Evolutionary conservation across 1,284 basidiomycete genomes (phyloP).

Genomic region (Ceratobasidium papillatum): DNA sequence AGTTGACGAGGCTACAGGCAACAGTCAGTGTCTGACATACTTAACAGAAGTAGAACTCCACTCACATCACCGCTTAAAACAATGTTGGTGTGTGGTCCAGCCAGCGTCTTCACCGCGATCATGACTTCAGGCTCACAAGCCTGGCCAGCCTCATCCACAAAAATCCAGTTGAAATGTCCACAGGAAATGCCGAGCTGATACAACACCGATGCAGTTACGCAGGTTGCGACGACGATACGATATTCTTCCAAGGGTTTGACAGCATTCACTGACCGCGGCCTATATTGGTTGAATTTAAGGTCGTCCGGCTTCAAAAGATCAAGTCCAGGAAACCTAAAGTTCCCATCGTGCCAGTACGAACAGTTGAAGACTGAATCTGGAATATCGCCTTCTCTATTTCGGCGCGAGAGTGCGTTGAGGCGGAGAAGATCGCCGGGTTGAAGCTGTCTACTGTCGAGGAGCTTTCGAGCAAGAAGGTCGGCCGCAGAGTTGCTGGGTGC

Average conservation of each 20-base stretch:
- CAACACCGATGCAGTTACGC: constrained; percentile 65
- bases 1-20: constrained; percentile 54
- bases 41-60: not conserved
- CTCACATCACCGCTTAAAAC: constrained; percentile 63
- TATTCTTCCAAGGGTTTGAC: constrained; percentile 55
- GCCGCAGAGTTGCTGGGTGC: constrained; percentile 71
- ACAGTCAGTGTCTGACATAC: not conserved
- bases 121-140: constrained; percentile 69
- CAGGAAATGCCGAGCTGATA: constrained; percentile 63
- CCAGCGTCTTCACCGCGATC: constrained; percentile 64
- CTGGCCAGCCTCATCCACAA: constrained; percentile 73
- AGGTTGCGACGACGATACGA: constrained; percentile 67
- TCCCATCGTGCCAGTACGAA: constrained; percentile 18
- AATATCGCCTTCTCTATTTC: not conserved
- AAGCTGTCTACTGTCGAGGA: constrained; percentile 53
- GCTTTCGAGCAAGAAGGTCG: constrained; percentile 65
- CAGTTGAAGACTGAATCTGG: constrained; percentile 13
- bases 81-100: constrained; percentile 61
- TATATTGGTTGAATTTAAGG: constrained; percentile 14
- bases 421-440: constrained; percentile 60
- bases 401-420: constrained; percentile 69
- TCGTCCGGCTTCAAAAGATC: not conserved
- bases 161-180: constrained; percentile 70
- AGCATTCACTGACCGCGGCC: not conserved
- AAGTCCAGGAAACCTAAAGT: constrained; percentile 24